phyloP scores from a whole-genome alignment of 2,329 filamentous ascomycete species.

The Hymenotorrendiella dingleyae region DNA sequence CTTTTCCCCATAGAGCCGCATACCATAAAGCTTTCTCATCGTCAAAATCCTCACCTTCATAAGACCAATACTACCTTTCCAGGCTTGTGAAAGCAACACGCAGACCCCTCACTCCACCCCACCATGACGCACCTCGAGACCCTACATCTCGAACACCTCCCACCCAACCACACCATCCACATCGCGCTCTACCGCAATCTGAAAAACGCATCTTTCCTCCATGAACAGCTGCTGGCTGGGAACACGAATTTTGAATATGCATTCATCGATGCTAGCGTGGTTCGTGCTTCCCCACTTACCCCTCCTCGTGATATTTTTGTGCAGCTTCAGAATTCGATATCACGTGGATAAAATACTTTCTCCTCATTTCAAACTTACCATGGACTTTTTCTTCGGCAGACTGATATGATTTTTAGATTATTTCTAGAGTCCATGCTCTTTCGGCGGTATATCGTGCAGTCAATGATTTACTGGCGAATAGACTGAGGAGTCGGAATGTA shows the following conservation, averaged over 20 bases:
- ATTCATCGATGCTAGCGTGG: constrained; percentile 78
- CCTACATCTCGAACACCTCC: constrained; percentile 70
- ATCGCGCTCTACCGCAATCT: constrained; percentile 71
- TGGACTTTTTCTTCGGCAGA: too few species aligned
- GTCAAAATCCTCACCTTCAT: too few species aligned
- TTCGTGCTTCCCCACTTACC: constrained; percentile 42
- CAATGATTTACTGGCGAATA: constrained; percentile 36
- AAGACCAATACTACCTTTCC: too few species aligned
- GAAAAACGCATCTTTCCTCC: constrained; percentile 70
- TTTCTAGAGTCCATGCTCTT: constrained; percentile 42
- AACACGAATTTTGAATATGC: constrained; percentile 89
- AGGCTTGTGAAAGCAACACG: too few species aligned
- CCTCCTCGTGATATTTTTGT: background rate
- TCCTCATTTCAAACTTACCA: too few species aligned
- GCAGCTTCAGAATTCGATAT: background rate
- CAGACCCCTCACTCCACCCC: background rate
- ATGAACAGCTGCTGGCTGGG: constrained; percentile 76
- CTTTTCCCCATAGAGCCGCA: too few species aligned
- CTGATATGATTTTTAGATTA: constrained; percentile 32
- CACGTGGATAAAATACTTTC: too few species aligned
- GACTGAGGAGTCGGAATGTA: constrained; percentile 45
- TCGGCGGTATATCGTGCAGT: constrained; percentile 45
- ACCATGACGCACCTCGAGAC: constrained; percentile 43
- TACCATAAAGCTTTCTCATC: too few species aligned
- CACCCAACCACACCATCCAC: constrained; percentile 60